Evolutionary conservation across 179 eudicot species (phyloP).

Genomic region (Spinacia oleracea): DNA sequence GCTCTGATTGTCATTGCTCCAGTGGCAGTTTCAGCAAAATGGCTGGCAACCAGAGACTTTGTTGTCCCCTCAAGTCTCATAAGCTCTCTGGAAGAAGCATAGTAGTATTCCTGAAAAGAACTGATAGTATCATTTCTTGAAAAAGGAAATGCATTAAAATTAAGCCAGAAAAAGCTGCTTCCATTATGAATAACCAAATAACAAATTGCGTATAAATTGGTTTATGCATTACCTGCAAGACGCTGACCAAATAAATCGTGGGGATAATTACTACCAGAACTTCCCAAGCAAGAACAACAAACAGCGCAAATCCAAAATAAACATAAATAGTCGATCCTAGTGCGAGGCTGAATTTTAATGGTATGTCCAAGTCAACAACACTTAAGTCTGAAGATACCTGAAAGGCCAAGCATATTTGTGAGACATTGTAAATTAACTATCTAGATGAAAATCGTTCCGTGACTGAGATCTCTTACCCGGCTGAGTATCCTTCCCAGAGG

Average conservation of each 20-base stretch:
- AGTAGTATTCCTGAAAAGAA: constrained; percentile 11
- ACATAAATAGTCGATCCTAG: not conserved
- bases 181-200: not conserved
- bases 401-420: not conserved
- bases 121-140: too few relatives aligned
- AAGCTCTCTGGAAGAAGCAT: constrained; percentile 21
- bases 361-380: constrained; percentile 19
- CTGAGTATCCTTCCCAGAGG: constrained; percentile 30
- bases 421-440: not conserved
- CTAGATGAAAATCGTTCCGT: not conserved
- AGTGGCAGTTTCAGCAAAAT: constrained; percentile 25
- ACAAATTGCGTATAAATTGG: not conserved
- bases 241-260: constrained; percentile 13
- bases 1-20: constrained; percentile 30
- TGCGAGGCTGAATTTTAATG: constrained; percentile 7
- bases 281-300: constrained; percentile 24
- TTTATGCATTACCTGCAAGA: constrained; percentile 21
- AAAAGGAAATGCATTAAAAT: not conserved
- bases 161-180: not conserved
- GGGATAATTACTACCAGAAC: constrained; percentile 22
- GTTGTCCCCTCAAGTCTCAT: constrained; percentile 22
- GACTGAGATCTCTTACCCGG: constrained; percentile 20
- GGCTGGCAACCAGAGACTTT: constrained; percentile 24
- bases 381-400: constrained; percentile 29
- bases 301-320: constrained; percentile 17